phyloP scores from a whole-genome alignment of 2,329 filamentous ascomycete genomes.

The Eurotiales sp. region DNA sequence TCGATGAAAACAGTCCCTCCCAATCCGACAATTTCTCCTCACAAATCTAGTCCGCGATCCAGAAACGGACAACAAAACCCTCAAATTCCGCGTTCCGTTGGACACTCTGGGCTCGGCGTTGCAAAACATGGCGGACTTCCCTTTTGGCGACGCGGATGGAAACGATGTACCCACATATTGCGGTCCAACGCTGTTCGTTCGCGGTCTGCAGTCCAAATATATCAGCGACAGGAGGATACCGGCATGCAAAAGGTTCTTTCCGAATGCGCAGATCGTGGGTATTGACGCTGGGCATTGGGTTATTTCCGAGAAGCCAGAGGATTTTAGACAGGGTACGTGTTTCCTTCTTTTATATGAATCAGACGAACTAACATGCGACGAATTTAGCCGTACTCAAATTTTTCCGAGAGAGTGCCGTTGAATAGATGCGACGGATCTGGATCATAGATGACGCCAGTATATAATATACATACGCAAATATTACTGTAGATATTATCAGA shows the following conservation, averaged over 20 bases:
- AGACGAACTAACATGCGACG: conserved; percentile 15
- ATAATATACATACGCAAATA: too few relatives aligned
- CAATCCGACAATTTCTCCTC: conserved; percentile 86
- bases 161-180: conserved; percentile 51
- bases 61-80: conserved; percentile 47
- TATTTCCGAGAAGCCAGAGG: conserved; percentile 43
- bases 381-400: conserved; percentile 32
- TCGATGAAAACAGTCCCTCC: conserved; percentile 61
- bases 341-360: not conserved
- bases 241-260: conserved; percentile 40
- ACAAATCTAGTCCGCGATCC: conserved; percentile 71
- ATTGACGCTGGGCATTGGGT: conserved; percentile 44
- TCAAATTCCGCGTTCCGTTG: conserved; percentile 78
- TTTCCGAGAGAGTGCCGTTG: conserved; percentile 22
- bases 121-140: conserved; percentile 80
- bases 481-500: too few relatives aligned
- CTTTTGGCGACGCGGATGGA: conserved; percentile 56
- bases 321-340: conserved; percentile 35
- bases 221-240: conserved; percentile 38
- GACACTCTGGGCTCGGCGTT: conserved; percentile 64
- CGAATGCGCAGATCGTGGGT: conserved; percentile 36
- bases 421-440: conserved; percentile 4
- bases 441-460: too few relatives aligned
- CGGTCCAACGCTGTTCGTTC: conserved; percentile 75
- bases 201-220: conserved; percentile 39